Base-by-base conservation (phyloP, 2,329 filamentous ascomycete species). In the Monilinia fructicola region DNA sequence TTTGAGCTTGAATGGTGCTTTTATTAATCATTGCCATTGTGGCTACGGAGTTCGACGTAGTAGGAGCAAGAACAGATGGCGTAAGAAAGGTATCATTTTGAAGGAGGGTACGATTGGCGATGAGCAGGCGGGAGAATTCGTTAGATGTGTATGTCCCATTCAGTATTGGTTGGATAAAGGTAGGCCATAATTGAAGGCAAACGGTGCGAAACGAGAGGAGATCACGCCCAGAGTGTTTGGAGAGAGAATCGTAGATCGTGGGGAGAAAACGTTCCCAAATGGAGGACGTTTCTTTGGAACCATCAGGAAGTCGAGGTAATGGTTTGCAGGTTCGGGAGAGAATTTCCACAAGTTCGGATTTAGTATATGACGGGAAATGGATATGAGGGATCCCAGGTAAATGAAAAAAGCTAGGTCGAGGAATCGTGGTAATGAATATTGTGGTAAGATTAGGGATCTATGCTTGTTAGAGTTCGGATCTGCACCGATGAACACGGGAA, bases 181-280 rank as follows among this genome's bases (percentile, higher is more conserved):
- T 85, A 14, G 89, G 88, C 95, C 95, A 99, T 26, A 98, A 84
- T 54, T 88, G 85, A 59, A 85, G 78, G 74, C 90, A 93, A 60
- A 90, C 86, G 46, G 85, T 84, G 4, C 82, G 83, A 71, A 97
- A 93, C 14, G 86, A 85, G 1, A 90, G 83, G 18, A 98, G 82
- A 48, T 94, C 93, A 60, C 93, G 87, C 0, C 90, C 90, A 3
- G 92, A 92, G 56, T 92, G 87, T 70, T 90, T 91, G 59, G 90
- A 87, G 16, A 98, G 82, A 0, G 93, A 88, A 76, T 99, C 95
- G 83, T 96, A 95, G 18, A 97, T 87, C 5, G 92, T 91, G 59
- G 87, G 87, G 69, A 89, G 87, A 80, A 96, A 98, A 54, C 92
- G 88, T 18, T 86, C 81, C 90, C 91, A 95, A 21, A 94, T 84